These are phyloP conservation scores for Blastobotrys aristatus DNA, from an alignment of 1,139 yeast species.

Conservation along the genomic window DNA sequence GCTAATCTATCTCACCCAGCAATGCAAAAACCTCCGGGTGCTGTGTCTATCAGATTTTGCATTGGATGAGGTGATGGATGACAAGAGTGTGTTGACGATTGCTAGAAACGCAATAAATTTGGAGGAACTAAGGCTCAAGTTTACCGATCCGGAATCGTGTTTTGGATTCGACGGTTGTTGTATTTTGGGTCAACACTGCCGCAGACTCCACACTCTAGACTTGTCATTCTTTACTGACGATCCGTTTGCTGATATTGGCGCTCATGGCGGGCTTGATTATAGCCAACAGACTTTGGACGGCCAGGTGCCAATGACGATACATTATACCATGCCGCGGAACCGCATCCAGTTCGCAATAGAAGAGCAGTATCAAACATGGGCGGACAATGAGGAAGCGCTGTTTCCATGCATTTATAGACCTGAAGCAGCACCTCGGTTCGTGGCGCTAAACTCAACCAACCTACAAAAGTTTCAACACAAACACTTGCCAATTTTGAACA, in stretches of 20 bases:
- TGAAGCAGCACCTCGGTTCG: neutral
- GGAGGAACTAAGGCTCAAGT: neutral
- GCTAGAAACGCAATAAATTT: neutral
- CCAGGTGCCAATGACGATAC: neutral
- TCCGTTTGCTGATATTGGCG: neutral
- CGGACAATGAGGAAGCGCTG: neutral
- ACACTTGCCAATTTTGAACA: neutral
- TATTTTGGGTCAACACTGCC: neutral
- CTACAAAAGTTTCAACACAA: slow-evolving; percentile 1
- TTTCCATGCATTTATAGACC: neutral
- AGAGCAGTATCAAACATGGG: neutral
- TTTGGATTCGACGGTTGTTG: neutral
- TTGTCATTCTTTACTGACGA: neutral
- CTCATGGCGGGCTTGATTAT: too few species aligned
- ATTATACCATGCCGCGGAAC: neutral
- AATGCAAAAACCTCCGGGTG: neutral
- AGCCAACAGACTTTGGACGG: neutral
- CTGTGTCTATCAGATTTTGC: neutral
- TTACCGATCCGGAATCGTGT: neutral
- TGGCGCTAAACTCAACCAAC: neutral
- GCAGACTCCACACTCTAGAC: neutral
- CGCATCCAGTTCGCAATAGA: neutral
- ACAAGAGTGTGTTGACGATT: neutral
- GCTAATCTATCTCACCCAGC: neutral
- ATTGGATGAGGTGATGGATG: neutral